Percentiles rank a stretch among this genome's conserved stretches.
These are phyloP conservation scores for Trematosphaeria pertusa DNA, from an alignment of 2,329 filamentous ascomycete genomes.

Conservation along the genomic window DNA sequence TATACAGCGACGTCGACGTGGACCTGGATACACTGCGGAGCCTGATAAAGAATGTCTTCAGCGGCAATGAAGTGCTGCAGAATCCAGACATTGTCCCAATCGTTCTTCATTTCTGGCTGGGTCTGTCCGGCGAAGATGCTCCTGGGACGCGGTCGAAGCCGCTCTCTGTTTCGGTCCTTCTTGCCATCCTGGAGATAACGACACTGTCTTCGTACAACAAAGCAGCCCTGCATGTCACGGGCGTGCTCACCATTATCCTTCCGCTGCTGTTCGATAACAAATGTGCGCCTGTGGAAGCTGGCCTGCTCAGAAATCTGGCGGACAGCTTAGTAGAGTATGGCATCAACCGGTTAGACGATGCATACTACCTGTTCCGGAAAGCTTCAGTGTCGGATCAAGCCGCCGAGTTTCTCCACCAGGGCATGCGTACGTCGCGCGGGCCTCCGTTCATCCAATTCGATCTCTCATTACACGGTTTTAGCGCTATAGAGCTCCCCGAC, in stretches of 20 bases:
- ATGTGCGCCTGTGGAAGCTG: slow-evolving; percentile 35
- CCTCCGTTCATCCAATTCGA: slow-evolving; percentile 95
- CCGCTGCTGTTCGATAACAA: slow-evolving; percentile 45
- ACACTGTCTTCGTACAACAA: slow-evolving; percentile 47
- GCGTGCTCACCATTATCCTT: slow-evolving; percentile 42
- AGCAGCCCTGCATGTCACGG: slow-evolving; percentile 45
- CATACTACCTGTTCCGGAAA: slow-evolving; percentile 73
- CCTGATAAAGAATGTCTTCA: slow-evolving; percentile 45
- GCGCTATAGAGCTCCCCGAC: slow-evolving; percentile 88
- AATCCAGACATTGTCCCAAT: slow-evolving; percentile 50
- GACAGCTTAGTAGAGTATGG: slow-evolving; percentile 75
- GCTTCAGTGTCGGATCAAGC: slow-evolving; percentile 60
- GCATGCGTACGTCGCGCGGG: slow-evolving; percentile 75
- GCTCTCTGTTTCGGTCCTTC: slow-evolving; percentile 45
- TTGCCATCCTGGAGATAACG: slow-evolving; percentile 44
- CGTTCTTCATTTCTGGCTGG: slow-evolving; percentile 49
- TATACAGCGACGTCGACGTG: slow-evolving; percentile 34
- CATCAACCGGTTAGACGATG: slow-evolving; percentile 80
- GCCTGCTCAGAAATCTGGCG: slow-evolving; percentile 70
- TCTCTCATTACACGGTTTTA: slow-evolving; percentile 83
- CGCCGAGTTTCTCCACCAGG: slow-evolving; percentile 75
- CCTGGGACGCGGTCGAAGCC: slow-evolving; percentile 43
- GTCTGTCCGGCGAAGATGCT: slow-evolving; percentile 39
- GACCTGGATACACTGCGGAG: slow-evolving; percentile 36
- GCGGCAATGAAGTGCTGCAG: slow-evolving; percentile 49